Evolutionary conservation across 139 green algal genomes (phyloP).

Genomic region (Marvania coccoides): DNA sequence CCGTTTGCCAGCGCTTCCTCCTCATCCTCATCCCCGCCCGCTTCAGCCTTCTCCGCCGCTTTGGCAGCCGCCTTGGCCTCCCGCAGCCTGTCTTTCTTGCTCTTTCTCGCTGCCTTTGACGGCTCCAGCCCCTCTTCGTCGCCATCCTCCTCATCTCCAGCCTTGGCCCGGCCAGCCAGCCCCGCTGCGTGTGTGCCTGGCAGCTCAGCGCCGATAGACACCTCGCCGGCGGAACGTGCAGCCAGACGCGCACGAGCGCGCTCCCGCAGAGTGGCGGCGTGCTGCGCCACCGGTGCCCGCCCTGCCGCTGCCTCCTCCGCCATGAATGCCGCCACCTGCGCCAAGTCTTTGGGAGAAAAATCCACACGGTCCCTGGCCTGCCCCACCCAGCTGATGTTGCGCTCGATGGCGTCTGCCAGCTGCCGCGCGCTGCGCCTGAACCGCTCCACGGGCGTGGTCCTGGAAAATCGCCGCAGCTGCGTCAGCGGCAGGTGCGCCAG

Average conservation of each 20-base stretch:
- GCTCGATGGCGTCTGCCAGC: conserved; percentile 54
- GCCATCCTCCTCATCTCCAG: neutral
- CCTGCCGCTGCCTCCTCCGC: conserved; percentile 19
- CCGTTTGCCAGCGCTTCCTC: neutral
- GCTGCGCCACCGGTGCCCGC: conserved; percentile 50
- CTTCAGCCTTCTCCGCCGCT: conserved; percentile 1
- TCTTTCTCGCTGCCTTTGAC: neutral
- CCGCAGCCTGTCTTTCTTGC: neutral
- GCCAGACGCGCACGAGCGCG: conserved; percentile 38
- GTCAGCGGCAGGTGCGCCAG: conserved; percentile 59
- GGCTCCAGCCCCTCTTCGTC: conserved; percentile 2
- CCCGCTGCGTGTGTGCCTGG: neutral
- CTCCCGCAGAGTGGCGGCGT: conserved; percentile 29
- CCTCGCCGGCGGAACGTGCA: conserved; percentile 14
- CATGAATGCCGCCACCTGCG: conserved; percentile 42
- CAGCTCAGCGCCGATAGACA: conserved; percentile 14
- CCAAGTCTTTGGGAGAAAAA: conserved; percentile 69
- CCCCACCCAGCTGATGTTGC: conserved; percentile 56
- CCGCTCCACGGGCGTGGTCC: conserved; percentile 62
- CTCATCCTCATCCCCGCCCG: neutral
- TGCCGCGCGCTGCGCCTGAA: conserved; percentile 43
- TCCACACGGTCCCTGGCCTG: conserved; percentile 49
- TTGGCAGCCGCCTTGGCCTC: neutral
- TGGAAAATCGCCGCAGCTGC: conserved; percentile 71
- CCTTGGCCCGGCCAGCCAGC: neutral